Percentiles rank a stretch among this genome's conserved stretches.
Conservation (phyloP, 805 yeast species). For the Lipomyces orientalis region DNA sequence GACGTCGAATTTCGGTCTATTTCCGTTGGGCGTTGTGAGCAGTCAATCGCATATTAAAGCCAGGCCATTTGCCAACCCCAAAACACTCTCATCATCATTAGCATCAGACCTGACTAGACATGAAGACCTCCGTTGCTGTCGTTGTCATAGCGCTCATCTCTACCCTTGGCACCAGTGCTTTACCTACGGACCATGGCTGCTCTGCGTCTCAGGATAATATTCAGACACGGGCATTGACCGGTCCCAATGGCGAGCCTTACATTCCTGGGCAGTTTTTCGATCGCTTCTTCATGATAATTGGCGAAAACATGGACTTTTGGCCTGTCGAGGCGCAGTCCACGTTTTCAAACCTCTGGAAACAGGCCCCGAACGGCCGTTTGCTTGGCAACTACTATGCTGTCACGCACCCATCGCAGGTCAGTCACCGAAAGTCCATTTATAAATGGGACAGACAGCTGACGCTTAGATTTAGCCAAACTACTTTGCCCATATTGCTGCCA, state of each 20-base stretch:
- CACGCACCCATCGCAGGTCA: slow-evolving; percentile 62
- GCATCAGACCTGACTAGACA: background rate
- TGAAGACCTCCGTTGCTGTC: slow-evolving; percentile 1
- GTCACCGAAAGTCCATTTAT: slow-evolving; percentile 37
- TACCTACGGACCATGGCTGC: slow-evolving; percentile 37
- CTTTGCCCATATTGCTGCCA: slow-evolving; percentile 51
- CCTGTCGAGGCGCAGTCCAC: slow-evolving; percentile 57
- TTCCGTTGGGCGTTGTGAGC: background rate
- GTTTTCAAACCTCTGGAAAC: slow-evolving; percentile 51
- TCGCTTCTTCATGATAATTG: slow-evolving; percentile 54
- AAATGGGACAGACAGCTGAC: background rate
- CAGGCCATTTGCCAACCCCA: background rate
- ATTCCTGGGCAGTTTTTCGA: slow-evolving; percentile 52
- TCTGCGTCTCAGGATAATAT: slow-evolving; percentile 43
- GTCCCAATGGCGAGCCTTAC: slow-evolving; percentile 43
- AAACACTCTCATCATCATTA: background rate
- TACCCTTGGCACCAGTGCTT: slow-evolving; percentile 33
- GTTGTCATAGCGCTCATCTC: slow-evolving; percentile 9
- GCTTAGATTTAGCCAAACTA: background rate
- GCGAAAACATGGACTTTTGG: slow-evolving; percentile 52
- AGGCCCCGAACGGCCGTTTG: slow-evolving; percentile 53
- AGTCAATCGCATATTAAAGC: background rate
- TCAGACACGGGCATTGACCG: slow-evolving; percentile 45
- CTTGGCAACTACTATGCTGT: slow-evolving; percentile 59
- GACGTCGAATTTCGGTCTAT: background rate